These are phyloP conservation scores for Cystobasidium sp. DNA, from an alignment of 1,284 basidiomycete genomes.

Conservation along the genomic window DNA sequence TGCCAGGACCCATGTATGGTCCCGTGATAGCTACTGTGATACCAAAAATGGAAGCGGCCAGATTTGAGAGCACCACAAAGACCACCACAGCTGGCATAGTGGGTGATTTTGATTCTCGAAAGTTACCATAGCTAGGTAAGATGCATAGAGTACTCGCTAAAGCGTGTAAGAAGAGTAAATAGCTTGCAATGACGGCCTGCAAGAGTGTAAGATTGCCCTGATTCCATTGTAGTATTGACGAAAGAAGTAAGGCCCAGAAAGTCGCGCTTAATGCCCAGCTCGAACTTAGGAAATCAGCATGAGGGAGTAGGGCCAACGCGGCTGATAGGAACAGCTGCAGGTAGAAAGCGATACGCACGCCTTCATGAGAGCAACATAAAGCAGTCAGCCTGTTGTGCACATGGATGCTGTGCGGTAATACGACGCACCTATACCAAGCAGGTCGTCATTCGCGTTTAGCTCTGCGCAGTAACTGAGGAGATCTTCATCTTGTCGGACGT, in stretches of 20 bases:
- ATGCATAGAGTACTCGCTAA: constrained; percentile 5
- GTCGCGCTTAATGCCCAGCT: not conserved
- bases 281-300: not conserved
- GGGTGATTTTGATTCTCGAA: not conserved
- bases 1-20: not conserved
- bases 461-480: no score
- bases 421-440: not conserved
- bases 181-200: not conserved
- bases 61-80: constrained; percentile 5
- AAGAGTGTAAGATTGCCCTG: not conserved
- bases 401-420: not conserved
- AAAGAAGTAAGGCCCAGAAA: not conserved
- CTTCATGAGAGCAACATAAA: not conserved
- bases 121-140: not conserved
- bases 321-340: not conserved
- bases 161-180: not conserved
- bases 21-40: not conserved
- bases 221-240: not conserved
- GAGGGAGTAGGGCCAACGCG: constrained; percentile 1
- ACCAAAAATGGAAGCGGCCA: not conserved
- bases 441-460: no score
- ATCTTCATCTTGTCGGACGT: no score
- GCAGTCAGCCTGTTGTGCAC: not conserved
- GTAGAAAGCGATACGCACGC: constrained; percentile 6
- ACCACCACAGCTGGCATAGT: constrained; percentile 2